phyloP scores from a whole-genome alignment of 2,329 filamentous ascomycete species.

The Rhexocercosporidium sp. region DNA sequence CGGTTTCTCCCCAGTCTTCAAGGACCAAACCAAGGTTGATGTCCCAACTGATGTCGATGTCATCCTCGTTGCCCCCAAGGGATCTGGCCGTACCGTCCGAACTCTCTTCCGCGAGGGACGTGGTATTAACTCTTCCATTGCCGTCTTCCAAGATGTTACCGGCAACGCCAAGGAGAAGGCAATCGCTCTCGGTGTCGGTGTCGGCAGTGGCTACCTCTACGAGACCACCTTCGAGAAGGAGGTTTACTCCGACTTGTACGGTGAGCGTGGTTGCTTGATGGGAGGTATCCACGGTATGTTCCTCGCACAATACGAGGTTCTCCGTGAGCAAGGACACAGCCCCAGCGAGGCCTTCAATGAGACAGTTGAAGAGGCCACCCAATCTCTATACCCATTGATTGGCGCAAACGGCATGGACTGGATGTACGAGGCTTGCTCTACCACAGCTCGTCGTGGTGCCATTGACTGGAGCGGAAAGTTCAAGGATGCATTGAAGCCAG shows the following conservation, averaged over 20 bases:
- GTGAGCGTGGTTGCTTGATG: conserved; percentile 99
- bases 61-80: conserved; percentile 99
- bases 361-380: conserved; percentile 99
- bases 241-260: conserved; percentile 99
- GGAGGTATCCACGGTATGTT: conserved; percentile 99
- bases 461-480: conserved; percentile 98
- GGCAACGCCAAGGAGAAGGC: conserved; percentile 99
- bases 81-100: conserved; percentile 97
- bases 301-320: conserved; percentile 99
- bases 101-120: conserved; percentile 98
- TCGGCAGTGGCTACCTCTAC: conserved; percentile 98
- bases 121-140: conserved; percentile 99
- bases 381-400: conserved; percentile 97
- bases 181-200: conserved; percentile 92
- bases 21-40: conserved; percentile 98
- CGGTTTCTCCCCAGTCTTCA: conserved; percentile 99
- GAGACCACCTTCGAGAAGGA: conserved; percentile 99
- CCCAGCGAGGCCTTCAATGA: conserved; percentile 99
- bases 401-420: conserved; percentile 99
- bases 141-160: conserved; percentile 97
- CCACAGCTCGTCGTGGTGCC: conserved; percentile 95
- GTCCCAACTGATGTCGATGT: conserved; percentile 95
- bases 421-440: conserved; percentile 99
- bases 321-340: conserved; percentile 96
- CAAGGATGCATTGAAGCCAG: conserved; percentile 98